Evolutionary conservation across 768 basidiomycete genomes (phyloP).

Genomic region (Lentinula sp.): DNA sequence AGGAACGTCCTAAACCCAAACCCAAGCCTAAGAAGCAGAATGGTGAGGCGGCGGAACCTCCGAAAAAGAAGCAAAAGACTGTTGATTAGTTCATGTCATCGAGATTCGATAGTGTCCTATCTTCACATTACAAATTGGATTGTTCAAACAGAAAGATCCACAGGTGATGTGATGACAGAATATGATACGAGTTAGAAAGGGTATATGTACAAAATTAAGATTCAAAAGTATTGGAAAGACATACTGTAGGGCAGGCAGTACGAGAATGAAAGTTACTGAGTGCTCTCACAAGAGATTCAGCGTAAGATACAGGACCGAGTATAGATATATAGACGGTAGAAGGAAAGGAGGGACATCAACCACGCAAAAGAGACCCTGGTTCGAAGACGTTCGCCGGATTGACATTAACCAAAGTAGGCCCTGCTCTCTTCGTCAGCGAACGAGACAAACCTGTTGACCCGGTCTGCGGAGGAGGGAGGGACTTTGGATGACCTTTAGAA

Average conservation of each 20-base stretch:
- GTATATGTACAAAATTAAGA: not conserved
- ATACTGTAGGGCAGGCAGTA: no score
- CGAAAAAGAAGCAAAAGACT: slow-evolving; percentile 74
- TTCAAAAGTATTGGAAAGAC: not conserved
- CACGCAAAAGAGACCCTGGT: slow-evolving; percentile 65
- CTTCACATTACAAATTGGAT: not conserved
- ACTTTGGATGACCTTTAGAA: slow-evolving; percentile 22
- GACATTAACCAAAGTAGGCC: slow-evolving; percentile 37
- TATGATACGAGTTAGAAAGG: not conserved
- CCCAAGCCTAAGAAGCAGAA: slow-evolving; percentile 40
- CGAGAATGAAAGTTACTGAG: not conserved
- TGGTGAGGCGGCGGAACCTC: slow-evolving; percentile 44
- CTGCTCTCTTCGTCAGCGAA: slow-evolving; percentile 29
- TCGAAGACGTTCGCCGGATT: slow-evolving; percentile 53
- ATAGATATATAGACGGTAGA: no score
- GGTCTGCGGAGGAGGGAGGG: slow-evolving; percentile 11
- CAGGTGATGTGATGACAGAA: not conserved
- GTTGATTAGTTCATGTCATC: slow-evolving; percentile 21
- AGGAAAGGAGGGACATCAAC: not conserved
- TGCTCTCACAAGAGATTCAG: no score
- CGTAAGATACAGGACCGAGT: no score
- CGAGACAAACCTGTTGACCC: slow-evolving; percentile 26
- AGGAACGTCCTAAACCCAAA: slow-evolving; percentile 30
- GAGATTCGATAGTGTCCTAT: not conserved
- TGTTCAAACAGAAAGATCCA: not conserved